phyloP scores from a whole-genome alignment of 2,329 filamentous ascomycete genomes.

The Paracamarosporium sp. region DNA sequence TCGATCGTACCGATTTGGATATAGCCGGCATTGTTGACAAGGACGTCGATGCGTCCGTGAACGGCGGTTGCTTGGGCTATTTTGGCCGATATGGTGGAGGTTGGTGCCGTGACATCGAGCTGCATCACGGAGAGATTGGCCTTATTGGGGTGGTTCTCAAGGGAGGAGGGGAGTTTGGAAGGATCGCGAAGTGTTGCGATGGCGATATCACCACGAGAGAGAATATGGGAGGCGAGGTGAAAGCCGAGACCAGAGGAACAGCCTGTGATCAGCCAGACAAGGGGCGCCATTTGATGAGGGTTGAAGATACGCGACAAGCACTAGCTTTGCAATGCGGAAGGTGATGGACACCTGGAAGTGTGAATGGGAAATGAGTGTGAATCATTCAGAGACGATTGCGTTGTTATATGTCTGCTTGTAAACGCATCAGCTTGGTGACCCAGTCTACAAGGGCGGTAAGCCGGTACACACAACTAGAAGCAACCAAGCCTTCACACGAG shows the following conservation, averaged over 20 bases:
- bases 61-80: conserved; percentile 35
- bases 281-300: background rate
- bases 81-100: conserved; percentile 31
- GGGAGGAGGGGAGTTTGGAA: conserved; percentile 25
- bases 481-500: background rate
- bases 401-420: background rate
- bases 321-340: background rate
- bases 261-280: conserved; percentile 55
- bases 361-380: background rate
- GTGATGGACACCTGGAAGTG: background rate
- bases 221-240: conserved; percentile 43
- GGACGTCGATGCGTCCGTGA: conserved; percentile 47
- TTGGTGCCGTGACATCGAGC: conserved; percentile 45
- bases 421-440: background rate
- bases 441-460: background rate
- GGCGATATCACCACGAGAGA: conserved; percentile 50
- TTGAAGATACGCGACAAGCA: background rate
- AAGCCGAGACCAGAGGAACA: conserved; percentile 52
- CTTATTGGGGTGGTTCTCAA: no score
- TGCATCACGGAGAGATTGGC: no score
- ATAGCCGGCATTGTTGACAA: conserved; percentile 61
- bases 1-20: conserved; percentile 4
- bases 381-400: background rate
- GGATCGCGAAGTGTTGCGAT: conserved; percentile 51
- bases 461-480: no score